Conservation (phyloP, 352 stramenopile species). For the Phytophthora melonis region DNA sequence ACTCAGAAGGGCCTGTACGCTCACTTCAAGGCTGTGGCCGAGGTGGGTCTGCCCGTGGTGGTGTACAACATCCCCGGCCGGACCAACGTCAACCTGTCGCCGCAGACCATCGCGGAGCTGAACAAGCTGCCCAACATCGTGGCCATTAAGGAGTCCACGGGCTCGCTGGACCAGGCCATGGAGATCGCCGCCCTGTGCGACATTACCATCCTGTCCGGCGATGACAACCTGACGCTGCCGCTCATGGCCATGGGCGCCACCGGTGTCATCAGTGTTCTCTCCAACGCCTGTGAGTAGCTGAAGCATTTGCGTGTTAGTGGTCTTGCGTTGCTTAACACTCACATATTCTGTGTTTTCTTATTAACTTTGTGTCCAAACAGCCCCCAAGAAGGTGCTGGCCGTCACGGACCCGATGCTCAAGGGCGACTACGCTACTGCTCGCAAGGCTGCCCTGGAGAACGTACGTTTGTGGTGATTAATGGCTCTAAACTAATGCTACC, state of each 20-base stretch:
- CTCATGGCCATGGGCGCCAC: constrained; percentile 91
- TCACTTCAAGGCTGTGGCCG: constrained; percentile 93
- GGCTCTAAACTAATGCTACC: background rate
- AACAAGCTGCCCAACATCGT: constrained; percentile 96
- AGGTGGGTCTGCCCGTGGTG: constrained; percentile 93
- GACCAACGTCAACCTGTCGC: constrained; percentile 95
- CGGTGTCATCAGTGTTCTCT: constrained; percentile 93
- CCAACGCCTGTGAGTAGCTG: constrained; percentile 78
- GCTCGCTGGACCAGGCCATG: constrained; percentile 90
- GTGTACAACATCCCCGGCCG: constrained; percentile 98
- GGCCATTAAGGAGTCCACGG: constrained; percentile 98
- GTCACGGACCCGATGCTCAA: constrained; percentile 82
- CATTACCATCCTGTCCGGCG: constrained; percentile 92
- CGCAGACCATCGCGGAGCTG: constrained; percentile 94
- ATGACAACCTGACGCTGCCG: constrained; percentile 92
- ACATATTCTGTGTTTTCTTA: constrained; percentile 4
- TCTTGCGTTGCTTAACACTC: background rate
- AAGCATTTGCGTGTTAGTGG: background rate
- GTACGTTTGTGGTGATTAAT: constrained; percentile 47
- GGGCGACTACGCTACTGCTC: constrained; percentile 82
- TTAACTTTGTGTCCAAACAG: constrained; percentile 38
- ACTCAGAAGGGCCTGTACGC: constrained; percentile 95
- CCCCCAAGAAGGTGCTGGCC: constrained; percentile 85
- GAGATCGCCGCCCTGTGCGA: constrained; percentile 91
- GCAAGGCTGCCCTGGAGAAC: constrained; percentile 88